A percentile compares a stretch with the other conserved stretches of the same genome.
Evolutionary conservation across 176 grass and related monocot species (phyloP).

Genomic region (Oryza nivara): DNA sequence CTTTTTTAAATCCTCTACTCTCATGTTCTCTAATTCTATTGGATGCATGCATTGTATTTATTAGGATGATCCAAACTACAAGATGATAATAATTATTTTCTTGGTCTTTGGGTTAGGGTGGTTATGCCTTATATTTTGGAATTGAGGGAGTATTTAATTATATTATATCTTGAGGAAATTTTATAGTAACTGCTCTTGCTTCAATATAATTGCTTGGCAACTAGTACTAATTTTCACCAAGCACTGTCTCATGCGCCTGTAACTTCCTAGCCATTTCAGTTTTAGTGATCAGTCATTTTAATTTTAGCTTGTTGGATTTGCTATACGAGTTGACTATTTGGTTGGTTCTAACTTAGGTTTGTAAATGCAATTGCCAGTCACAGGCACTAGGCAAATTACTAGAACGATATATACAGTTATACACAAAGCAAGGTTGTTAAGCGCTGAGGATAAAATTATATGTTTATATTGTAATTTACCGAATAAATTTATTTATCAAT

Average conservation of each 20-base stretch:
- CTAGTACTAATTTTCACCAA: background rate
- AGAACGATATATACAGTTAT: background rate
- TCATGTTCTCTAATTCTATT: too few relatives aligned
- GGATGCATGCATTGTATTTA: too few relatives aligned
- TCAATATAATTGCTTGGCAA: slow-evolving; percentile 17
- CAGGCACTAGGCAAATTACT: background rate
- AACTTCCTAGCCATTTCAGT: background rate
- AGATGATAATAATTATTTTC: too few relatives aligned
- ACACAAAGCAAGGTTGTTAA: background rate
- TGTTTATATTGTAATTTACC: background rate
- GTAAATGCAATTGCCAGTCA: background rate
- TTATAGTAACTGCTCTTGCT: background rate
- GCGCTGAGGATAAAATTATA: background rate
- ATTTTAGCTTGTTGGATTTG: background rate
- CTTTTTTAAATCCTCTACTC: too few relatives aligned
- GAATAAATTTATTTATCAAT: background rate
- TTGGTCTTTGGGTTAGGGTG: too few relatives aligned
- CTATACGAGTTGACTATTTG: slow-evolving; percentile 9
- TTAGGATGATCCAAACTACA: too few relatives aligned
- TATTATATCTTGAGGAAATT: background rate
- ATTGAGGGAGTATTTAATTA: background rate
- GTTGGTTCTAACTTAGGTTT: background rate
- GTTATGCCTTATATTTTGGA: too few relatives aligned
- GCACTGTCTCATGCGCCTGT: background rate
- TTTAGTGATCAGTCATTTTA: background rate